Base-by-base conservation (phyloP, 1,284 basidiomycete genomes). In the Moesziomyces globuligerus region DNA sequence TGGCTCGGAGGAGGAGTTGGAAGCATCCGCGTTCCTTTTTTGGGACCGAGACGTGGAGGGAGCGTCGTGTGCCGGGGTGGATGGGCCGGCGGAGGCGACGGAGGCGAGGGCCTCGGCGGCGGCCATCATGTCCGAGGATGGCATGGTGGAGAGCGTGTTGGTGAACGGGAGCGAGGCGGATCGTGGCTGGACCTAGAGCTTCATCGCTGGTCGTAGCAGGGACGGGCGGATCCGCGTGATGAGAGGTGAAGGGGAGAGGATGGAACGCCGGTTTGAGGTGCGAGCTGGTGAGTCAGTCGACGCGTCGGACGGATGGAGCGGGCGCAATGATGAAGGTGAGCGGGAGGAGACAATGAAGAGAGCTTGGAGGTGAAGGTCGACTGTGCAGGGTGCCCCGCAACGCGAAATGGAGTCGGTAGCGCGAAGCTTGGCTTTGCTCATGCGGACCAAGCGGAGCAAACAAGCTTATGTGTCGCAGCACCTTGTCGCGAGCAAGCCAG, bases 81-180 rank as follows among this genome's bases (percentile, higher is more conserved):
- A 68, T n/a, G 69, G 62, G 11, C 60, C 53, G 18, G 62, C 62
- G 36, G 60, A 52, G 38, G 70, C 70, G 25, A 72, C 70, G 8
- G 70, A 72, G 6, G 70, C 70, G 52, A 72, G 44, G 10, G 70
- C 65, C 52, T 72, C 60, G 40, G 70, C 70, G 13, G 70, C 70
- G 9, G 70, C 70, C 70, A 72, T 72, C 55, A 72, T 62, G 13
- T 65, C 65, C 3, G 65, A 72, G 5, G 53, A 56, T 8, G 70
- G 43, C 70, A 72, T 72, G 42, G 13, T 57, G 49, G 24, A 6
- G 20, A 28, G 10, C 38, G 41, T n/a, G 41, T 26, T 11, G 20
- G 1, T 9, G 39, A 15, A 20, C 20, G 21, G 38, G 5, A 9
- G 21, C 37, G 38, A 20, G 18, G 38, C n/a, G 38, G 20, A 23